Evolutionary conservation across 495 filamentous ascomycete genomes (phyloP), one percentile per base, ranked within the genome.

Genomic region (Hyaloscypha hepaticicola): DNA sequence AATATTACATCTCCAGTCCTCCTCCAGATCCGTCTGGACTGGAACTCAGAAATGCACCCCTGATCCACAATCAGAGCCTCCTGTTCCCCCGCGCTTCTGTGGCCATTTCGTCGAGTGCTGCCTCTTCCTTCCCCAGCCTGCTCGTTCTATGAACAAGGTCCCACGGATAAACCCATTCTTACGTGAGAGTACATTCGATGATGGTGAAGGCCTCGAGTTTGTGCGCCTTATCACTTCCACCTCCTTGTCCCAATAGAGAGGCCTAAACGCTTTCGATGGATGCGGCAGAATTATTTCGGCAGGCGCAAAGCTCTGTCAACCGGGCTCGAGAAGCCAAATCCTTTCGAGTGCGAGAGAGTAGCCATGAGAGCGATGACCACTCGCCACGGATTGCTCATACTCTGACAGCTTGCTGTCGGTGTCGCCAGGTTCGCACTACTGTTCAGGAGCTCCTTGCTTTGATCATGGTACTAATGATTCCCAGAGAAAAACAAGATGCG

Each of bases 401-500:
- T 22, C 79, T 96, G 68, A 93, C 93, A 29, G 92, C 92, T 29
- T 96, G 92, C 70, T 90, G 89, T 67, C 82, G 92, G 67, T 95
- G 91, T 78, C 85, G 91, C 75, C 86, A 91, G 81, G 92, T 94
- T 81, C 79, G 87, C 69, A 66, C n/a, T 29, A 52, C 31, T 68
- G 14, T 24, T 25, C 41, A 60, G 51, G 55, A 11, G 19, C 48
- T 62, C 14, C 3, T 14, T 22, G 33, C 12, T 64, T n/a, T 27
- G 27, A 24, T 45, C 63, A 25, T 31, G 28, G 53, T 25, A 69
- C 57, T 66, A 58, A 64, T 63, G 12, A 19, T 28, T 49, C 29
- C 41, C 70, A 96, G 93, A 87, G 93, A 55, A 98, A 98, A 81
- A 96, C 93, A 25, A 84, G 90, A 80, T 98, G 94, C 76, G 94